Evolutionary conservation across 306 rosid species (phyloP).

Genomic region (Luffa acutangula): DNA sequence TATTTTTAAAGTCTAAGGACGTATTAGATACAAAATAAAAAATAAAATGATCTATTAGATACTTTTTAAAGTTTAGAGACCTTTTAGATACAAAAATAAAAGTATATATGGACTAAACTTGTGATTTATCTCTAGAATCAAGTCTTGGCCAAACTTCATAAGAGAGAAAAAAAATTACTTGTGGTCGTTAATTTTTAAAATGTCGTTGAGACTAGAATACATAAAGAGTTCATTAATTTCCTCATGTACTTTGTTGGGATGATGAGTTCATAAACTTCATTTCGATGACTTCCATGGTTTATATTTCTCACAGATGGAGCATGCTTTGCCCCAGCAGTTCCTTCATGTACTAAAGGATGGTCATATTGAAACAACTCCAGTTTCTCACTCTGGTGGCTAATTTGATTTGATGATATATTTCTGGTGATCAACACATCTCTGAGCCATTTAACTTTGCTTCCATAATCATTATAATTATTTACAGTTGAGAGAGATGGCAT

Average conservation of each 20-base stretch:
- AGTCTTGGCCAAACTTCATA: too few species aligned
- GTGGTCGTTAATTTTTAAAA: too few species aligned
- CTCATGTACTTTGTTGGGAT: not conserved
- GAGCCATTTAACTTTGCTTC: not conserved
- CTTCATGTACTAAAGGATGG: slow-evolving; percentile 65
- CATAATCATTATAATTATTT: not conserved
- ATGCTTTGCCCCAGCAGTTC: slow-evolving; percentile 85
- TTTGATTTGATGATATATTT: not conserved
- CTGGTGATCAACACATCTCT: not conserved
- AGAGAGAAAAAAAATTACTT: too few species aligned
- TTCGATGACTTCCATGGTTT: not conserved
- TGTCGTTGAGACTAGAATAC: too few species aligned
- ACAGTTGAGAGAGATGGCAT: not conserved
- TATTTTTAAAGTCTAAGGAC: too few species aligned
- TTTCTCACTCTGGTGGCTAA: slow-evolving; percentile 94
- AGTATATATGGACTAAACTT: too few species aligned
- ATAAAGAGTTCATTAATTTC: too few species aligned
- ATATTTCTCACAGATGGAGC: slow-evolving; percentile 63
- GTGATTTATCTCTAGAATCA: too few species aligned
- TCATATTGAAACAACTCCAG: slow-evolving; percentile 68
- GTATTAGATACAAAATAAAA: not conserved
- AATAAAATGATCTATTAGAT: not conserved
- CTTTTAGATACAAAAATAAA: too few species aligned
- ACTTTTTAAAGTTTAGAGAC: not conserved
- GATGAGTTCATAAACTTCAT: not conserved